phyloP scores from a whole-genome alignment of 106 monocot genomes.

The Dioscorea dumetorum region DNA sequence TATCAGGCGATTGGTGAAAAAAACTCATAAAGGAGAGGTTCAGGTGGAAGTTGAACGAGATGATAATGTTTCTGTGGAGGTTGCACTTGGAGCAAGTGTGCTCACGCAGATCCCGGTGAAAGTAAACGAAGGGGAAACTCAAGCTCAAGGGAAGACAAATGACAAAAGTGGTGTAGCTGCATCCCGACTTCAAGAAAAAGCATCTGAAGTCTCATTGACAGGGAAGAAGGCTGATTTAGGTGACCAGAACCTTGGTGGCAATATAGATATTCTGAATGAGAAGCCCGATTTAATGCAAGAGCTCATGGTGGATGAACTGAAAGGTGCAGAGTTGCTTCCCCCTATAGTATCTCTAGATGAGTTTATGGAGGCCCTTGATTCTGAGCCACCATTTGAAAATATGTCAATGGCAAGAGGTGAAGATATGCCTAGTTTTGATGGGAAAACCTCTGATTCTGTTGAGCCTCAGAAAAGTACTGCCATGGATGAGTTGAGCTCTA shows the following conservation, averaged over 20 bases:
- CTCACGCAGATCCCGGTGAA: slow-evolving; percentile 20
- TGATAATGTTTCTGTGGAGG: slow-evolving; percentile 47
- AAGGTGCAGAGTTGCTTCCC: slow-evolving; percentile 57
- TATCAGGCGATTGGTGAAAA: slow-evolving; percentile 77
- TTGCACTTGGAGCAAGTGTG: slow-evolving; percentile 38
- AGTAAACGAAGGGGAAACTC: slow-evolving; percentile 14
- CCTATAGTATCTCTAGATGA: slow-evolving; percentile 83
- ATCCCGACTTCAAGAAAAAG: slow-evolving; percentile 1
- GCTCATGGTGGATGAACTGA: slow-evolving; percentile 62
- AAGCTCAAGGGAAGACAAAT: slow-evolving; percentile 14
- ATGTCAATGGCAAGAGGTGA: slow-evolving; percentile 22
- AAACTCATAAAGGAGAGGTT: slow-evolving; percentile 97
- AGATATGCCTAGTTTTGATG: slow-evolving; percentile 12
- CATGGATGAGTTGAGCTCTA: slow-evolving; percentile 12
- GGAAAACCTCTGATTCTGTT: slow-evolving; percentile 12
- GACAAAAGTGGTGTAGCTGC: background rate
- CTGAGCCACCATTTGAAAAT: slow-evolving; percentile 83
- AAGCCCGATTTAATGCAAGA: slow-evolving; percentile 76
- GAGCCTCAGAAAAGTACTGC: slow-evolving; percentile 18
- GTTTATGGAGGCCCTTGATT: slow-evolving; percentile 84
- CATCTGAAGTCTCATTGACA: slow-evolving; percentile 3
- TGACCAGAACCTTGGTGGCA: slow-evolving; percentile 7
- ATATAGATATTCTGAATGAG: slow-evolving; percentile 34
- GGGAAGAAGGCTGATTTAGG: slow-evolving; percentile 23
- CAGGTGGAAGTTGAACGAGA: slow-evolving; percentile 81